Evolutionary conservation across 176 grass and related monocot genomes (phyloP).

Genomic region (Dendrocalamus sinicus): DNA sequence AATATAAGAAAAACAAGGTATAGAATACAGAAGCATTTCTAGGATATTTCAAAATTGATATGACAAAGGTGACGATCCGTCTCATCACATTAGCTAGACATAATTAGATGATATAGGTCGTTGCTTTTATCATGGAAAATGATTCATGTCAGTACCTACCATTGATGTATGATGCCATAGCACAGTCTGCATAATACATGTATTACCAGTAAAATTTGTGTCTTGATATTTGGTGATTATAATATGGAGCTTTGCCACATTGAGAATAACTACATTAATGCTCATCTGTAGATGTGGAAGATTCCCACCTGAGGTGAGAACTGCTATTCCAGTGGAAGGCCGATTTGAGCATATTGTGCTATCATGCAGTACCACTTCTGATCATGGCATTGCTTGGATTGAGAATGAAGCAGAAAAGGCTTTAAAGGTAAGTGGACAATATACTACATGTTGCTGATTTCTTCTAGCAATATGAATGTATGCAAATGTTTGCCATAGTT

Average conservation of each 20-base stretch:
- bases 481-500: background rate
- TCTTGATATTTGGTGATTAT: slow-evolving; percentile 26
- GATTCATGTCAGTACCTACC: background rate
- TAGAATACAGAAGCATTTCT: background rate
- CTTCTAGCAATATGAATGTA: slow-evolving; percentile 1
- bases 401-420: slow-evolving; percentile 81
- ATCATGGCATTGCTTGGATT: slow-evolving; percentile 97
- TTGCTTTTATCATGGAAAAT: background rate
- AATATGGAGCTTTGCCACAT: background rate
- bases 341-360: slow-evolving; percentile 98
- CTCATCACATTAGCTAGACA: slow-evolving; percentile 20
- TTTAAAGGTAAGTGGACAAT: slow-evolving; percentile 63
- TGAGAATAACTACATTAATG: background rate
- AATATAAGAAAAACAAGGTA: slow-evolving; percentile 6
- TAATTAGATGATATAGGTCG: background rate
- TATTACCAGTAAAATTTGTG: slow-evolving; percentile 10
- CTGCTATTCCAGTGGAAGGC: slow-evolving; percentile 93
- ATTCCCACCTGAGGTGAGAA: slow-evolving; percentile 90
- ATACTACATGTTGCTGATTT: slow-evolving; percentile 9
- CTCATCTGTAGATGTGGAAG: slow-evolving; percentile 74
- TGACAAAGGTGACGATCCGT: background rate
- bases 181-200: background rate
- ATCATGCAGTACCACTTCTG: slow-evolving; percentile 93
- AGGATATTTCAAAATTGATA: background rate
- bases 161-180: background rate